Percentiles rank a stretch among this genome's conserved stretches.
These are phyloP conservation scores for Sphaerosporella brunnea DNA, from an alignment of 495 filamentous ascomycete species.

Conservation along the genomic window DNA sequence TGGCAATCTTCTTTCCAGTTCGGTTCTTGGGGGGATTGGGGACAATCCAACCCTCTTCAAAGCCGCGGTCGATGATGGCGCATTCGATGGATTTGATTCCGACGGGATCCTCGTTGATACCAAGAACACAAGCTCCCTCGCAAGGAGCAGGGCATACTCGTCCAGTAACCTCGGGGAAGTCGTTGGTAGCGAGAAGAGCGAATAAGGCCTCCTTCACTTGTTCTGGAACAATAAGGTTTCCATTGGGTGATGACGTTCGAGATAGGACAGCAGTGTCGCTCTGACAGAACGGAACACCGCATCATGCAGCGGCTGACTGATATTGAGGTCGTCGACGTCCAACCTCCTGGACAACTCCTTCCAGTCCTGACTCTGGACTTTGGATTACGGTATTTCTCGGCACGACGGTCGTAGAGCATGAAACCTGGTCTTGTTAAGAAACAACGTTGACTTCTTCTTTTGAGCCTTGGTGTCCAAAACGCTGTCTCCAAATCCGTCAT, in stretches of 20 bases:
- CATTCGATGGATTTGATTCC: constrained; percentile 99
- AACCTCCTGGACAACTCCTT: constrained; percentile 75
- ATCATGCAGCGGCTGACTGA: constrained; percentile 99
- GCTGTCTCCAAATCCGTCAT: constrained; percentile 93
- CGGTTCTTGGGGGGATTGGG: constrained; percentile 62
- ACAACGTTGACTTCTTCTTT: constrained; percentile 84
- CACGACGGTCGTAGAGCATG: constrained; percentile 93
- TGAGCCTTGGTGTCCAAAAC: constrained; percentile 67
- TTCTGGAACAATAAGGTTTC: constrained; percentile 91
- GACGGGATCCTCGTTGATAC: constrained; percentile 95
- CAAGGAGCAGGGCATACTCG: constrained; percentile 97
- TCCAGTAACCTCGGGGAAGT: constrained; percentile 98
- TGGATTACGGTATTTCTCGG: constrained; percentile 84
- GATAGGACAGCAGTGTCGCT: constrained; percentile 92
- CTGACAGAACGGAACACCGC: constrained; percentile 97
- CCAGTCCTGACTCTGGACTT: constrained; percentile 85
- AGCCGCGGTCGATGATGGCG: constrained; percentile 96
- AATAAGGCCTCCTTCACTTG: constrained; percentile 90
- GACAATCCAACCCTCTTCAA: constrained; percentile 99
- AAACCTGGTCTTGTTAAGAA: constrained; percentile 98
- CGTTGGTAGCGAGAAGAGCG: constrained; percentile 94
- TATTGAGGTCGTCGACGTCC: constrained; percentile 97
- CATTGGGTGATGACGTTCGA: constrained; percentile 99
- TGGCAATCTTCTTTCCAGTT: constrained; percentile 75
- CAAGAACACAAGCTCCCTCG: constrained; percentile 91